These are phyloP conservation scores for Ophidiomyces ophidiicola DNA, from an alignment of 2,329 filamentous ascomycete genomes.

Conservation along the genomic window DNA sequence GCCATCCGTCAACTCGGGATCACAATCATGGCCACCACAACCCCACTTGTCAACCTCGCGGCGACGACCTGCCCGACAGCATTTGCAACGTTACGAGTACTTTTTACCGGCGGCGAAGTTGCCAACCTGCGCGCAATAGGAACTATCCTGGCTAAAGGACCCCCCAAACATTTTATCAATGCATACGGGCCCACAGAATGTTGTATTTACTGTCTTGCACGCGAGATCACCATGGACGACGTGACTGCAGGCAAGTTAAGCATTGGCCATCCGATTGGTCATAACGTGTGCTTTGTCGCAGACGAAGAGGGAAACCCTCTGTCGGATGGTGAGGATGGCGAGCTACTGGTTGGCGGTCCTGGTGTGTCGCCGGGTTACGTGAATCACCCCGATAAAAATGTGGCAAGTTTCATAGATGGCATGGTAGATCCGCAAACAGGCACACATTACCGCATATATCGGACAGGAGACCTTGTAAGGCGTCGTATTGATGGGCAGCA, in stretches of 20 bases:
- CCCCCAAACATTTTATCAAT: slow-evolving; percentile 17
- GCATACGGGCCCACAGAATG: slow-evolving; percentile 20
- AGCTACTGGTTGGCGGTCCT: slow-evolving; percentile 29
- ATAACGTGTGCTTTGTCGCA: slow-evolving; percentile 12
- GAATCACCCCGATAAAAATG: slow-evolving; percentile 44
- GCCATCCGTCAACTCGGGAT: slow-evolving; percentile 9
- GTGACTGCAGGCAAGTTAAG: slow-evolving; percentile 1
- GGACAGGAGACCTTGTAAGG: slow-evolving; percentile 66
- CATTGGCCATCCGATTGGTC: slow-evolving; percentile 10
- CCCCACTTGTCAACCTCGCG: slow-evolving; percentile 15
- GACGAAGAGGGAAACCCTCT: slow-evolving; percentile 13
- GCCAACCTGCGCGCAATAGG: slow-evolving; percentile 15
- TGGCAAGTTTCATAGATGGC: slow-evolving; percentile 62
- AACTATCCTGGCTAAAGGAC: slow-evolving; percentile 14
- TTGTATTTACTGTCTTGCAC: slow-evolving; percentile 16
- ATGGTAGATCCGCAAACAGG: slow-evolving; percentile 57
- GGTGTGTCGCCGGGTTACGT: slow-evolving; percentile 67
- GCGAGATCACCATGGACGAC: slow-evolving; percentile 16
- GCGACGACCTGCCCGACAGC: slow-evolving; percentile 14
- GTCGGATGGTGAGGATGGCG: slow-evolving; percentile 15
- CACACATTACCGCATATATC: slow-evolving; percentile 58
- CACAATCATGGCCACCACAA: slow-evolving; percentile 15
- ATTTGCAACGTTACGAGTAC: slow-evolving; percentile 12
- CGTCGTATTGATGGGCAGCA: slow-evolving; percentile 52
- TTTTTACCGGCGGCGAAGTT: slow-evolving; percentile 17